phyloP scores from a whole-genome alignment of 192 early-diverging fungal genomes.

The Phycomyces nitens region DNA sequence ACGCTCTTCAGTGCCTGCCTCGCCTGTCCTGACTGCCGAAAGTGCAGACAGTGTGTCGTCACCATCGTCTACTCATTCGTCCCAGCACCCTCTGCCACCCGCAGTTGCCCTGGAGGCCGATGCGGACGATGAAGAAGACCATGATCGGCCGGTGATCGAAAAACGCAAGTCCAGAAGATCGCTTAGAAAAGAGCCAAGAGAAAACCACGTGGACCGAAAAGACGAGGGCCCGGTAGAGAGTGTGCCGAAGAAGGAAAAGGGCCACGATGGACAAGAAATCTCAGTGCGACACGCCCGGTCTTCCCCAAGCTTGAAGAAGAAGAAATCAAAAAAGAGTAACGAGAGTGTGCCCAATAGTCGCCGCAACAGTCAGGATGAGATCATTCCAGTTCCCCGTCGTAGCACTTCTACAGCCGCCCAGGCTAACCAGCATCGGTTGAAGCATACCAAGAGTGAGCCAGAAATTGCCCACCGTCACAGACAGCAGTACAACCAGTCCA shows the following conservation, averaged over 20 bases:
- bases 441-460: constrained; percentile 19
- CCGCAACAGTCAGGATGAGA: constrained; percentile 9
- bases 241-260: not conserved
- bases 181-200: not conserved
- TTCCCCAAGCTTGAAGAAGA: constrained; percentile 8
- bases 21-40: not conserved
- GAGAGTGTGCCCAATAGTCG: constrained; percentile 1
- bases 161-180: not conserved
- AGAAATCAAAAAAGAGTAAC: constrained; percentile 10
- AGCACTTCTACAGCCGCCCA: not conserved
- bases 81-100: not conserved
- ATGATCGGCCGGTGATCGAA: not conserved
- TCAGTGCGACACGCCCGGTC: constrained; percentile 7
- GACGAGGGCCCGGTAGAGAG: not conserved
- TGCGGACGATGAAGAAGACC: not conserved
- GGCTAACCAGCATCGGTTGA: not conserved
- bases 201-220: not conserved
- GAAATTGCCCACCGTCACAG: constrained; percentile 3
- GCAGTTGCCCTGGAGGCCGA: not conserved
- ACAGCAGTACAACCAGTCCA: not conserved
- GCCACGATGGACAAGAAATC: not conserved
- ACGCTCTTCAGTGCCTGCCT: not conserved
- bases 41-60: not conserved
- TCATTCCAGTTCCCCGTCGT: not conserved
- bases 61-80: not conserved